These are phyloP conservation scores for Raffaelea arxii DNA, from an alignment of 2,329 filamentous ascomycete genomes.

Conservation along the genomic window DNA sequence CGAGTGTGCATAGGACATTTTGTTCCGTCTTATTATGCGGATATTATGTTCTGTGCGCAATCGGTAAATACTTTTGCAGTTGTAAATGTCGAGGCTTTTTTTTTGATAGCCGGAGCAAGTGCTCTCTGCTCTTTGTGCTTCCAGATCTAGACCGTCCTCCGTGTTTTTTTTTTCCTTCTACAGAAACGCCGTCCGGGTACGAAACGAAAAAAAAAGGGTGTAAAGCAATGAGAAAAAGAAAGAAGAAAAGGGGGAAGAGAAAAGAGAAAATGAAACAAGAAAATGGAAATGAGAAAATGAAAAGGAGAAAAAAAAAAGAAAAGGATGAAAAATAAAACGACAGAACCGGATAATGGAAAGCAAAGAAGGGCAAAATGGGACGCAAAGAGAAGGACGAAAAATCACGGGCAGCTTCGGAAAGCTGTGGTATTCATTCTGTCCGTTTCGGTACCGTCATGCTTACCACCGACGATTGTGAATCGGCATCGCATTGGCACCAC, in stretches of 20 bases:
- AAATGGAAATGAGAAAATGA: neutral
- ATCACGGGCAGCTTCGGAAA: too few relatives aligned
- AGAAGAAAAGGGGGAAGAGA: neutral
- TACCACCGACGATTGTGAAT: slow-evolving; percentile 43
- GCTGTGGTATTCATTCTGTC: too few relatives aligned
- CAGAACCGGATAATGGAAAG: neutral
- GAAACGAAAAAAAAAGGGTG: neutral
- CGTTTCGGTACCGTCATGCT: too few relatives aligned
- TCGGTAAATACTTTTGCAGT: too few relatives aligned
- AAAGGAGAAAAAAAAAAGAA: neutral
- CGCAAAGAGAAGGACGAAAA: neutral
- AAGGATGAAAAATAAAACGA: neutral
- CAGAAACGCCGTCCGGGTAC: too few relatives aligned
- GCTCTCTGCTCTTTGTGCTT: too few relatives aligned
- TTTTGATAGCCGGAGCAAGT: too few relatives aligned
- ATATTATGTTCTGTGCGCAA: too few relatives aligned
- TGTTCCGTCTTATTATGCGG: too few relatives aligned
- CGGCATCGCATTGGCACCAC: slow-evolving; percentile 39
- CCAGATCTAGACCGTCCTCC: too few relatives aligned
- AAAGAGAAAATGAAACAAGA: neutral
- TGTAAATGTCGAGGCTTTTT: too few relatives aligned
- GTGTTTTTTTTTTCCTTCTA: neutral
- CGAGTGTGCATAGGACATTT: too few relatives aligned
- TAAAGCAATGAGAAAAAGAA: neutral
- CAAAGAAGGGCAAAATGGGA: neutral